phyloP scores from a whole-genome alignment of 192 early-diverging fungal genomes.

The Chytriomyces hyalinus region DNA sequence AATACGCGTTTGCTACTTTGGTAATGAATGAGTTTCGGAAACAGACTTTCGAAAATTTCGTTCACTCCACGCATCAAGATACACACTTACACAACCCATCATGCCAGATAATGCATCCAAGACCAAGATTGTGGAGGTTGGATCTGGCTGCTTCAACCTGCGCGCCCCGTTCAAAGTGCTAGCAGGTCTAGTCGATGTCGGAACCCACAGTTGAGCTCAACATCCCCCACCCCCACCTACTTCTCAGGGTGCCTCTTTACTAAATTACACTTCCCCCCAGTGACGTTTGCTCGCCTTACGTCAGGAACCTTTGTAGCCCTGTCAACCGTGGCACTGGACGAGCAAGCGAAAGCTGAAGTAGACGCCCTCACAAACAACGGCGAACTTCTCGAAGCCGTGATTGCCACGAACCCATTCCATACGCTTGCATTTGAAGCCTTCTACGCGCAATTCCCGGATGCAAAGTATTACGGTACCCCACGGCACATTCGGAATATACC shows the following conservation, averaged over 20 bases:
- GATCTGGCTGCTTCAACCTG: conserved; percentile 32
- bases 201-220: conserved; percentile 31
- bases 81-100: too few relatives aligned
- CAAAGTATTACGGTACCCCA: conserved; percentile 35
- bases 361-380: conserved; percentile 34
- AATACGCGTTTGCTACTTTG: too few relatives aligned
- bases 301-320: conserved; percentile 26
- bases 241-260: background rate
- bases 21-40: too few relatives aligned
- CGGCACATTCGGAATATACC: conserved; percentile 11
- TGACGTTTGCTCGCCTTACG: conserved; percentile 23
- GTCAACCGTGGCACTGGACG: conserved; percentile 29
- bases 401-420: conserved; percentile 41
- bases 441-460: conserved; percentile 32
- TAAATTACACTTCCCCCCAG: background rate
- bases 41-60: too few relatives aligned
- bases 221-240: background rate
- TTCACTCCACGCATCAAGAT: too few relatives aligned
- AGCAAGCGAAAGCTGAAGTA: conserved; percentile 10
- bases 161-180: conserved; percentile 18
- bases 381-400: conserved; percentile 32
- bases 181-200: conserved; percentile 22
- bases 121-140: conserved; percentile 16
- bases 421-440: conserved; percentile 26
- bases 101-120: background rate